Evolutionary conservation across 2,329 filamentous ascomycete genomes (phyloP).

Genomic region (Nannizziopsis arthrosporioides): DNA sequence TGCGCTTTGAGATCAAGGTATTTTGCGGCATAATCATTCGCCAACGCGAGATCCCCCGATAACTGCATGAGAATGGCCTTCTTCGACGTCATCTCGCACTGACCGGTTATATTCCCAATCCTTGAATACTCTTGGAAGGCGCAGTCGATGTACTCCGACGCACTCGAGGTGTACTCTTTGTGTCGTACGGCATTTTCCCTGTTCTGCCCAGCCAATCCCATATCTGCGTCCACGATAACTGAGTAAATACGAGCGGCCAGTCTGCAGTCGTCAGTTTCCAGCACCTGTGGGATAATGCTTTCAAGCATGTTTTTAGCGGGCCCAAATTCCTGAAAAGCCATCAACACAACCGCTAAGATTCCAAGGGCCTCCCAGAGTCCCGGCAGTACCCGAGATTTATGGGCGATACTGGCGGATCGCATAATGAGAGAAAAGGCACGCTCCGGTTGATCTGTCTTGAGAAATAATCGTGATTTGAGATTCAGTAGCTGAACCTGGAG

Average conservation of each 20-base stretch:
- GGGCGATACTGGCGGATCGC: constrained; percentile 61
- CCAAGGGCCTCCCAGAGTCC: constrained; percentile 63
- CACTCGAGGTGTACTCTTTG: constrained; percentile 48
- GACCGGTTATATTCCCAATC: constrained; percentile 56
- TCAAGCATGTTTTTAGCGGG: constrained; percentile 54
- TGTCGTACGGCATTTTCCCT: constrained; percentile 35
- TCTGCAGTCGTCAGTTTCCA: constrained; percentile 56
- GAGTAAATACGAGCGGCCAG: constrained; percentile 58
- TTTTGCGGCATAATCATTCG: constrained; percentile 55
- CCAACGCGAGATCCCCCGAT: constrained; percentile 51
- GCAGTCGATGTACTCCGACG: constrained; percentile 49
- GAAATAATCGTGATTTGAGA: constrained; percentile 59
- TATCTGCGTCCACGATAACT: constrained; percentile 61
- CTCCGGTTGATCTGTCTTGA: constrained; percentile 55
- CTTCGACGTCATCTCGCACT: constrained; percentile 71
- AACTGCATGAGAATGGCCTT: constrained; percentile 66
- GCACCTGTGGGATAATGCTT: constrained; percentile 60
- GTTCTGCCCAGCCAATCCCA: constrained; percentile 58
- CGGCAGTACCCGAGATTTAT: constrained; percentile 55
- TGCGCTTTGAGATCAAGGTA: constrained; percentile 46
- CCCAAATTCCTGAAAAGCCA: constrained; percentile 57
- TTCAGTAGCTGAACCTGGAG: constrained; percentile 61
- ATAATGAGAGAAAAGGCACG: constrained; percentile 66
- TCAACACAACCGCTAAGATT: constrained; percentile 55
- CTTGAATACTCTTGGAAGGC: constrained; percentile 54